Percentiles rank a stretch among this genome's conserved stretches.
Conservation (phyloP, 768 basidiomycete genomes). For the Tylopilus vinaceipallidus region DNA sequence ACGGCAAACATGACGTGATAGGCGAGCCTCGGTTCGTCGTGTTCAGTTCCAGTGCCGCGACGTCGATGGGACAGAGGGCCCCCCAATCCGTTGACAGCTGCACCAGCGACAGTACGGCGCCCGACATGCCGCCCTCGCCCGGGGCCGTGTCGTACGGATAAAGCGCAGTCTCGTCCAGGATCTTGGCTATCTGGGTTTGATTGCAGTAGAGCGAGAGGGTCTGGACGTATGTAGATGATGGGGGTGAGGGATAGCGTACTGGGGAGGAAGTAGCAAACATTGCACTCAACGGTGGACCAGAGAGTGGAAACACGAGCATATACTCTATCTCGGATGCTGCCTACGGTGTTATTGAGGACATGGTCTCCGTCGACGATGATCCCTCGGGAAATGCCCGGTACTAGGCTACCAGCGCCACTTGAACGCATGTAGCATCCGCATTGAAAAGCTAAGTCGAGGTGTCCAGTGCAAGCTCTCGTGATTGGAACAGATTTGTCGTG, state of each 20-base stretch:
- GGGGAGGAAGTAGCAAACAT: slow-evolving; percentile 19
- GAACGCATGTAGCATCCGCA: slow-evolving; percentile 4
- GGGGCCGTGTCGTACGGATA: slow-evolving; percentile 19
- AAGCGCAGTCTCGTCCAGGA: slow-evolving; percentile 11
- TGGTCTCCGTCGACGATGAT: slow-evolving; percentile 18
- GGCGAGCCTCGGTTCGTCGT: slow-evolving; percentile 13
- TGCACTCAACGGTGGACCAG: slow-evolving; percentile 19
- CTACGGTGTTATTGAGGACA: slow-evolving; percentile 12
- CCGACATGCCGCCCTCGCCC: slow-evolving; percentile 5
- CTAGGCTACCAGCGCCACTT: slow-evolving; percentile 3
- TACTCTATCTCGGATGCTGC: slow-evolving; percentile 12
- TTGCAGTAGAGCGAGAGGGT: slow-evolving; percentile 5
- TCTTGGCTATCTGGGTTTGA: slow-evolving; percentile 2
- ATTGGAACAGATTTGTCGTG: slow-evolving; percentile 13
- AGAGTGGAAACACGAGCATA: slow-evolving; percentile 17
- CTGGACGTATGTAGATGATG: slow-evolving; percentile 7
- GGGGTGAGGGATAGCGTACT: slow-evolving; percentile 9
- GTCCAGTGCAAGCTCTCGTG: slow-evolving; percentile 9
- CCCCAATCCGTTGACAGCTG: slow-evolving; percentile 15
- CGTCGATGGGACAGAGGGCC: slow-evolving; percentile 10
- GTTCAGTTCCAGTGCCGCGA: slow-evolving; percentile 14
- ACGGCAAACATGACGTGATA: slow-evolving; percentile 14
- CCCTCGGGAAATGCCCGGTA: slow-evolving; percentile 8
- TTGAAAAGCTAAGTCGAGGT: slow-evolving; percentile 5
- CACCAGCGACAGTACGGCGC: slow-evolving; percentile 11